Evolutionary conservation across 805 yeast species (phyloP).

Genomic region (Lachancea mirantina): DNA sequence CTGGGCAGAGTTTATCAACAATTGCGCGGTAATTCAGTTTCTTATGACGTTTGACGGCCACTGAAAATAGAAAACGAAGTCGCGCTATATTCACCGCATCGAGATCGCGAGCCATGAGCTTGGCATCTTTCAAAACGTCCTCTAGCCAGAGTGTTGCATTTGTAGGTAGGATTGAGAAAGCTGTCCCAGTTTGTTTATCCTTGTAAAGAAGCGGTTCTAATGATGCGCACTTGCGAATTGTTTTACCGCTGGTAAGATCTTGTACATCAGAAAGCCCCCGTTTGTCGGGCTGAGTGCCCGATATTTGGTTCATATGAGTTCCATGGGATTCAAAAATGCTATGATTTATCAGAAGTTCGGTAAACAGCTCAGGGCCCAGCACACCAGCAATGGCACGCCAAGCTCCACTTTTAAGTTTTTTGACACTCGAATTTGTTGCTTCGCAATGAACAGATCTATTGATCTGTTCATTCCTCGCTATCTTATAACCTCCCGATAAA

Average conservation of each 20-base stretch:
- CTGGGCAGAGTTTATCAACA: slow-evolving; percentile 13
- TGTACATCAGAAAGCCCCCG: too few species aligned
- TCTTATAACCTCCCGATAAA: slow-evolving; percentile 38
- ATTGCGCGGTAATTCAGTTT: slow-evolving; percentile 12
- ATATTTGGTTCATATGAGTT: slow-evolving; percentile 13
- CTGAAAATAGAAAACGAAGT: background rate
- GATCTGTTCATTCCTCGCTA: slow-evolving; percentile 27
- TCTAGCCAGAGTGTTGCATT: too few species aligned
- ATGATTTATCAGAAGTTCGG: slow-evolving; percentile 33
- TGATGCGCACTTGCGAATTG: too few species aligned
- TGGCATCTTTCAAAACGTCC: too few species aligned
- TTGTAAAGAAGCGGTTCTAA: too few species aligned
- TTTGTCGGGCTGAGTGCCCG: slow-evolving; percentile 14
- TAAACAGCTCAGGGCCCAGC: slow-evolving; percentile 37
- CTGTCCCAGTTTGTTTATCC: too few species aligned
- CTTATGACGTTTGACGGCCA: slow-evolving; percentile 6
- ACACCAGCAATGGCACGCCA: slow-evolving; percentile 38
- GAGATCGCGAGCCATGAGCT: too few species aligned
- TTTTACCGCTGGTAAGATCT: too few species aligned
- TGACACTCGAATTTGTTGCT: slow-evolving; percentile 34
- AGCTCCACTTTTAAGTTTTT: slow-evolving; percentile 34
- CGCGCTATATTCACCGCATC: too few species aligned
- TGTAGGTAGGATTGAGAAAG: too few species aligned
- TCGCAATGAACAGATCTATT: slow-evolving; percentile 28
- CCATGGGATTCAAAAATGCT: slow-evolving; percentile 25